These are phyloP conservation scores for Trichoderma gracile DNA, from an alignment of 2,329 filamentous ascomycete species.

Conservation along the genomic window DNA sequence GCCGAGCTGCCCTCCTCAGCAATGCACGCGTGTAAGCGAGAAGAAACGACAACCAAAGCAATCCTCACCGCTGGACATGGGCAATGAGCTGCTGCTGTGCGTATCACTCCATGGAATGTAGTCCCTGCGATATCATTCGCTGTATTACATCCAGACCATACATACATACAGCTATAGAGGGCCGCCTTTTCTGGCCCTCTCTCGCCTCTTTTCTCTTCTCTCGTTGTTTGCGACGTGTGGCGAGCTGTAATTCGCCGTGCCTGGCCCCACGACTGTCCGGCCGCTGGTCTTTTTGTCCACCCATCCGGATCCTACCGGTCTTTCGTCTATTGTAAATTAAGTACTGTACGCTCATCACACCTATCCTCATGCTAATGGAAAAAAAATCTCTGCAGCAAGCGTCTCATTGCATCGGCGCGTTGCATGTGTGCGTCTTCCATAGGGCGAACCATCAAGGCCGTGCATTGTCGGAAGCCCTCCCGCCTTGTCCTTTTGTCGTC, in stretches of 20 bases:
- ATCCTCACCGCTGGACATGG: slow-evolving; percentile 19
- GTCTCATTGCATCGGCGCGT: slow-evolving; percentile 19
- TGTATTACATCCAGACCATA: too few species aligned
- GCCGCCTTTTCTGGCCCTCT: too few species aligned
- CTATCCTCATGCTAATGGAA: not conserved
- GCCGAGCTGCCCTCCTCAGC: not conserved
- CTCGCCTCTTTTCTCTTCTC: not conserved
- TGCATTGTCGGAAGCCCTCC: slow-evolving; percentile 25
- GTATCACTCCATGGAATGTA: too few species aligned
- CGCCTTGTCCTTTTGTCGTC: slow-evolving; percentile 10
- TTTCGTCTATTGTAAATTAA: too few species aligned
- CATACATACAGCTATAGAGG: too few species aligned
- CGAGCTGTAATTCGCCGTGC: slow-evolving; percentile 24
- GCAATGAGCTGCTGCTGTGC: not conserved
- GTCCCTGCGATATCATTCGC: too few species aligned
- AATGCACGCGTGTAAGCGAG: slow-evolving; percentile 12
- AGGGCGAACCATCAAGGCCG: slow-evolving; percentile 19
- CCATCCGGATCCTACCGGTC: too few species aligned
- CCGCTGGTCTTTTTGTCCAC: too few species aligned
- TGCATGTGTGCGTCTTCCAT: slow-evolving; percentile 20
- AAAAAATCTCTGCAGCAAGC: slow-evolving; percentile 20
- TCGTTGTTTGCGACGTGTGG: slow-evolving; percentile 22
- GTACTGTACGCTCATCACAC: not conserved
- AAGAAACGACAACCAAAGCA: not conserved
- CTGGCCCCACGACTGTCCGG: slow-evolving; percentile 9